These are phyloP conservation scores for Sabuloglossum arenarium DNA, from an alignment of 495 filamentous ascomycete genomes.

Conservation along the genomic window DNA sequence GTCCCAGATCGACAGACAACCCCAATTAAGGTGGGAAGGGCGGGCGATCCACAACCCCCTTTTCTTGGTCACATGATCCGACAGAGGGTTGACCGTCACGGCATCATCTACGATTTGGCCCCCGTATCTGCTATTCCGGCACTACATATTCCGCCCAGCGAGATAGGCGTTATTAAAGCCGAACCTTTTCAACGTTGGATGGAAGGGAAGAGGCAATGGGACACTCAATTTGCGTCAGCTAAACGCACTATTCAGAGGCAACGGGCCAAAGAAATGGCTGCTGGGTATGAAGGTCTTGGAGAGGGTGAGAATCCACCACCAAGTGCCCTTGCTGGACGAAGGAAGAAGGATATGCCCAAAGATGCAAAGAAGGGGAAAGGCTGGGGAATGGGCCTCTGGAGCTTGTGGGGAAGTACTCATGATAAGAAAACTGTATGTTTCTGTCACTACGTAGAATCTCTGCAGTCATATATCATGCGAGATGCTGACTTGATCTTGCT, in stretches of 20 bases:
- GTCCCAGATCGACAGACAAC: neutral
- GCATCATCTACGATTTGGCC: slow-evolving; percentile 43
- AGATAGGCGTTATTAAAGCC: slow-evolving; percentile 61
- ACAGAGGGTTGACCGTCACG: slow-evolving; percentile 60
- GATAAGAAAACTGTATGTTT: slow-evolving; percentile 45
- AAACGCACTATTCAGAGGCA: slow-evolving; percentile 47
- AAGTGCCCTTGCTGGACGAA: slow-evolving; percentile 56
- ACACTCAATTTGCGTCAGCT: slow-evolving; percentile 40
- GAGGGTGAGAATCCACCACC: slow-evolving; percentile 63
- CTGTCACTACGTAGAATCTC: neutral
- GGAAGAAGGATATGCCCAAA: slow-evolving; percentile 28
- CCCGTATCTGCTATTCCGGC: slow-evolving; percentile 37
- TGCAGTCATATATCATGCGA: neutral
- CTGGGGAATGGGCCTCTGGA: slow-evolving; percentile 66
- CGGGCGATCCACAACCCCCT: slow-evolving; percentile 59
- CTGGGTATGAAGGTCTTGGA: slow-evolving; percentile 45
- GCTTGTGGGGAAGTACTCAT: slow-evolving; percentile 66
- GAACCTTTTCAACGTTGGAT: slow-evolving; percentile 72
- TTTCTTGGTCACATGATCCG: slow-evolving; percentile 81
- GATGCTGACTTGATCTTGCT: neutral
- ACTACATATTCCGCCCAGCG: slow-evolving; percentile 34
- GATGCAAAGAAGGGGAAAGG: slow-evolving; percentile 38
- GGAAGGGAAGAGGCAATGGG: slow-evolving; percentile 44
- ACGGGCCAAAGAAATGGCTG: slow-evolving; percentile 44
- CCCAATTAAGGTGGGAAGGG: slow-evolving; percentile 33